These are phyloP conservation scores for Clarireedia paspali DNA, from an alignment of 2,329 filamentous ascomycete species.

Conservation along the genomic window DNA sequence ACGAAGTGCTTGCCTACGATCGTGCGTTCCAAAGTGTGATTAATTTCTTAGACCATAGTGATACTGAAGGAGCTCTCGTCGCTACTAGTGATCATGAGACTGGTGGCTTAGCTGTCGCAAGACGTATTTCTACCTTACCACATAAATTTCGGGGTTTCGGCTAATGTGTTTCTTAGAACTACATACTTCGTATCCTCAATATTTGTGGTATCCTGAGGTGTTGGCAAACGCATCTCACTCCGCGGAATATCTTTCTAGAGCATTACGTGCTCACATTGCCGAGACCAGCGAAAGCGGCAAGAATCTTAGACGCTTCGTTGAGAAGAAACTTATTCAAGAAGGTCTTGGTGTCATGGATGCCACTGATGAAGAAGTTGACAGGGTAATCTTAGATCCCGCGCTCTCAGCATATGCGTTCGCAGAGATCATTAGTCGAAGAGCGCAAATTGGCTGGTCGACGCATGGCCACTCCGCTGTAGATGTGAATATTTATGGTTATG, in stretches of 20 bases:
- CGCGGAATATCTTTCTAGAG: constrained; percentile 59
- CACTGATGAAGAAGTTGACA: constrained; percentile 60
- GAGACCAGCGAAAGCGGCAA: constrained; percentile 22
- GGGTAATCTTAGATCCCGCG: constrained; percentile 51
- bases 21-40: constrained; percentile 73
- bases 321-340: constrained; percentile 55
- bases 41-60: constrained; percentile 71
- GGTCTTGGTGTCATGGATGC: constrained; percentile 74
- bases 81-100: constrained; percentile 95
- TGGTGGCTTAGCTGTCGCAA: constrained; percentile 74
- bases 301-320: constrained; percentile 53
- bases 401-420: constrained; percentile 56
- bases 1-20: constrained; percentile 95
- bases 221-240: constrained; percentile 73
- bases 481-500: constrained; percentile 86
- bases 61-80: constrained; percentile 72
- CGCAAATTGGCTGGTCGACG: constrained; percentile 88
- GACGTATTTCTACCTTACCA: constrained; percentile 45
- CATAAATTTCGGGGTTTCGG: background rate
- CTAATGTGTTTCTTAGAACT: constrained; percentile 37
- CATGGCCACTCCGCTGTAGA: constrained; percentile 92
- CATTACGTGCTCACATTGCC: constrained; percentile 53
- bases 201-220: constrained; percentile 74
- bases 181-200: constrained; percentile 54
- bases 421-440: constrained; percentile 78